A percentile compares a stretch with the other conserved stretches of the same genome.
Evolutionary conservation across 768 basidiomycete genomes (phyloP).

Genomic region (Roridomyces roridus): DNA sequence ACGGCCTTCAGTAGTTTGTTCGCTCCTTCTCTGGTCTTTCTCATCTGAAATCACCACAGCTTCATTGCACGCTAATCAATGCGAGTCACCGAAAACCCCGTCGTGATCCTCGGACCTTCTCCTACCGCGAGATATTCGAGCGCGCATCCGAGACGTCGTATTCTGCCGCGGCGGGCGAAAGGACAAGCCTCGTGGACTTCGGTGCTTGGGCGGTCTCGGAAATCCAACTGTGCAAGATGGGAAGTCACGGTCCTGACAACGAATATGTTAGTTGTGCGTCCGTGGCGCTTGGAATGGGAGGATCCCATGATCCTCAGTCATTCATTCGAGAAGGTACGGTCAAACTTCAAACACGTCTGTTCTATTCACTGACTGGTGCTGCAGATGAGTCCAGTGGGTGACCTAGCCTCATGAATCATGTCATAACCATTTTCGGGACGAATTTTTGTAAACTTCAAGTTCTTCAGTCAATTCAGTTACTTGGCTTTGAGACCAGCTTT

Average conservation of each 20-base stretch:
- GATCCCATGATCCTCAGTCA: too few relatives aligned
- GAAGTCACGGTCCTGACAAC: conserved; percentile 65
- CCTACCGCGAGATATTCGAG: conserved; percentile 42
- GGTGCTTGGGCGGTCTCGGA: conserved; percentile 61
- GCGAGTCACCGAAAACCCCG: conserved; percentile 49
- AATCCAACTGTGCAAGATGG: conserved; percentile 75
- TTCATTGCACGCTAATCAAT: conserved; percentile 60
- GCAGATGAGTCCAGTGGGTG: too few relatives aligned
- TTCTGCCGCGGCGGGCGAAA: not conserved
- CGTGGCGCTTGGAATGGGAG: conserved; percentile 5
- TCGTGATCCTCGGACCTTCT: conserved; percentile 37
- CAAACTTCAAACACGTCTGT: too few relatives aligned
- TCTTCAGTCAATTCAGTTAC: too few relatives aligned
- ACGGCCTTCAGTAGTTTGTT: conserved; percentile 56
- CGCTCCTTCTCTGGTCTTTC: not conserved
- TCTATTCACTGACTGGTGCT: too few relatives aligned
- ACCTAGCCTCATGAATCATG: too few relatives aligned
- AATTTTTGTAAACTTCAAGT: too few relatives aligned
- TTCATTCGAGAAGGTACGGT: too few relatives aligned
- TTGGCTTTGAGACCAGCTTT: too few relatives aligned
- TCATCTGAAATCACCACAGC: too few relatives aligned
- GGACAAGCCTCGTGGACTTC: conserved; percentile 46
- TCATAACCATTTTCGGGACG: too few relatives aligned
- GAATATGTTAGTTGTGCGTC: conserved; percentile 60
- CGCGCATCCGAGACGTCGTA: conserved; percentile 17